phyloP scores from a whole-genome alignment of 139 green algal genomes.

The Medakamo hakoo region DNA sequence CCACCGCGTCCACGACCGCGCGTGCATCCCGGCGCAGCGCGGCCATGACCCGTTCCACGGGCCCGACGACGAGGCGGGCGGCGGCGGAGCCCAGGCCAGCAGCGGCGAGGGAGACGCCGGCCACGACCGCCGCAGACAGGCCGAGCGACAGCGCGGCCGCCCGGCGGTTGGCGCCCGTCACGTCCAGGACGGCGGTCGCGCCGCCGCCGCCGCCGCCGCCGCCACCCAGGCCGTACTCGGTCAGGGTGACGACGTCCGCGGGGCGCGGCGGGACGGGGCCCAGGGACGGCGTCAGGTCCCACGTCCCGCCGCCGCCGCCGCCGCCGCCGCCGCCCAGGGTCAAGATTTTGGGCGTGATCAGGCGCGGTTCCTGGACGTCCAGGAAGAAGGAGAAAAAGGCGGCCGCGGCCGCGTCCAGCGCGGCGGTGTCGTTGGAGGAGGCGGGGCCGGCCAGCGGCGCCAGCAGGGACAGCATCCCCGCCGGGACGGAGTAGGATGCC shows the following conservation, averaged over 20 bases:
- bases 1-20: constrained; percentile 18
- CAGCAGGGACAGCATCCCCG: not conserved
- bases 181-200: constrained; percentile 10
- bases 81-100: constrained; percentile 11
- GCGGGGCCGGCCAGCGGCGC: too few relatives aligned
- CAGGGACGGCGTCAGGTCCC: not conserved
- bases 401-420: too few relatives aligned
- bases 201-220: too few relatives aligned
- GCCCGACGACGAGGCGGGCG: constrained; percentile 19
- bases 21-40: constrained; percentile 19
- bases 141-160: constrained; percentile 14
- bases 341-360: not conserved
- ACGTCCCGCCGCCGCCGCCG: too few relatives aligned
- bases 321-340: not conserved
- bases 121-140: constrained; percentile 18
- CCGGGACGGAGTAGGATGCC: not conserved
- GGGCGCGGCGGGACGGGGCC: not conserved
- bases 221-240: too few relatives aligned
- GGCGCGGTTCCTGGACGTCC: not conserved
- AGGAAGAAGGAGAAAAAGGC: not conserved
- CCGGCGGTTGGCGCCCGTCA: constrained; percentile 10
- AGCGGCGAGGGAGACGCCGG: constrained; percentile 12
- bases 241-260: not conserved
- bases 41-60: constrained; percentile 32
- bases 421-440: not conserved